These are phyloP conservation scores for Cladosporium sp. DNA, from an alignment of 2,329 filamentous ascomycete genomes.

Conservation along the genomic window DNA sequence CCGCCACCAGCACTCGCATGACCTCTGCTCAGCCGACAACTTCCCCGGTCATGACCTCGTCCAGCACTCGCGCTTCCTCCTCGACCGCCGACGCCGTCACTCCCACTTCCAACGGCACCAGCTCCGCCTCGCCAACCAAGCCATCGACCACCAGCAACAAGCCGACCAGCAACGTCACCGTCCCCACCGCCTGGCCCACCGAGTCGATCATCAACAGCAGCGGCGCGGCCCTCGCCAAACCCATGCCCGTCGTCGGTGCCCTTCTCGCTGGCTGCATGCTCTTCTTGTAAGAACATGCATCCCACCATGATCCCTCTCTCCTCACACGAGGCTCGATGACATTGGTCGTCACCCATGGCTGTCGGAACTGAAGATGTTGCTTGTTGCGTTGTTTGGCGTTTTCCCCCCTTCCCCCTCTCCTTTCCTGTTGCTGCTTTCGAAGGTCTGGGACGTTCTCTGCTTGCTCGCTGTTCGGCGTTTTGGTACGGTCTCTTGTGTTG, in stretches of 20 bases:
- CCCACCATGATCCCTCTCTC: no score
- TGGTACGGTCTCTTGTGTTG: no score
- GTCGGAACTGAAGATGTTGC: no score
- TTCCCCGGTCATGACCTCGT: neutral
- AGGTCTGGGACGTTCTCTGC: no score
- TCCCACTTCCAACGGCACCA: neutral
- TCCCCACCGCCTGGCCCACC: conserved; percentile 4
- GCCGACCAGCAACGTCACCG: neutral
- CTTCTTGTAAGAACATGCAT: conserved; percentile 2
- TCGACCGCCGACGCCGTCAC: neutral
- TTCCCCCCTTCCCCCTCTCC: no score
- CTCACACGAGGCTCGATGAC: no score
- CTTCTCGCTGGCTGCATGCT: conserved; percentile 6
- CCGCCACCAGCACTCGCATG: no score
- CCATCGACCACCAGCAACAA: conserved; percentile 1
- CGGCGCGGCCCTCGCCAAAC: neutral
- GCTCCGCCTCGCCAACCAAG: neutral
- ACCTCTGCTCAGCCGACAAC: neutral
- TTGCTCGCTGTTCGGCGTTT: no score
- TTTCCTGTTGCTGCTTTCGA: no score
- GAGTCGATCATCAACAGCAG: neutral
- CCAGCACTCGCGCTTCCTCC: neutral
- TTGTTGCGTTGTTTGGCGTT: no score
- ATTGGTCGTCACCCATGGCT: no score
- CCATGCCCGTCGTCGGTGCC: neutral